phyloP scores from a whole-genome alignment of 345 rosid species.

The Populus davidiana region DNA sequence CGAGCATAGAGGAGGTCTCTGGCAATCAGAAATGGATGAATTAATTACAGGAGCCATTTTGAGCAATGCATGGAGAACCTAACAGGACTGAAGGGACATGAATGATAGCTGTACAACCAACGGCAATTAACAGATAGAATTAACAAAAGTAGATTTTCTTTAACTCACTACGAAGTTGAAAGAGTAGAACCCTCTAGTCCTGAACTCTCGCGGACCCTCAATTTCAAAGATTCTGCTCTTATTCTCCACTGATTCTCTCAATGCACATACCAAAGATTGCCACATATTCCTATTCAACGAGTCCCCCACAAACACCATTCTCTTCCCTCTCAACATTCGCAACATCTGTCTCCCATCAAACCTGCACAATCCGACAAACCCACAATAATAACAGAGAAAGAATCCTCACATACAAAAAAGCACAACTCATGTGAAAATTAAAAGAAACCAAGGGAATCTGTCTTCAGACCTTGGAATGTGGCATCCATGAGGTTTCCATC shows the following conservation, averaged over 20 bases:
- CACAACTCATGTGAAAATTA: neutral
- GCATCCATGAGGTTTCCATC: constrained; percentile 57
- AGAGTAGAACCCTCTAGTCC: constrained; percentile 48
- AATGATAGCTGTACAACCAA: no score
- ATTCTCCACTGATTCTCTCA: constrained; percentile 54
- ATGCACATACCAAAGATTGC: constrained; percentile 61
- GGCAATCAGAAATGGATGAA: no score
- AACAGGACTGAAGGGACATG: no score
- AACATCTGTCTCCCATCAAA: constrained; percentile 60
- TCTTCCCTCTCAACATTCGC: constrained; percentile 55
- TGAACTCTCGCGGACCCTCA: constrained; percentile 39
- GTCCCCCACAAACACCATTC: constrained; percentile 65
- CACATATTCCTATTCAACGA: constrained; percentile 75
- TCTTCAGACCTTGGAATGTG: constrained; percentile 48
- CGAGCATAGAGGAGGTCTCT: no score
- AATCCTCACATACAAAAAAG: neutral
- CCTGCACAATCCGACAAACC: constrained; percentile 25
- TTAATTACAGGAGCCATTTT: no score
- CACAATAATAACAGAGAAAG: neutral
- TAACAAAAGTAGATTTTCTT: neutral
- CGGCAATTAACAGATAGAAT: no score
- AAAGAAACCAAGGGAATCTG: neutral
- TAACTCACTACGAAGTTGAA: constrained; percentile 45
- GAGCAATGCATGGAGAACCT: no score
- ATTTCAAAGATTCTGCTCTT: constrained; percentile 44